A percentile compares a stretch with the other conserved stretches of the same genome.
Conservation (phyloP, 495 filamentous ascomycete species). For the Hypoxylon crocopeplum region DNA sequence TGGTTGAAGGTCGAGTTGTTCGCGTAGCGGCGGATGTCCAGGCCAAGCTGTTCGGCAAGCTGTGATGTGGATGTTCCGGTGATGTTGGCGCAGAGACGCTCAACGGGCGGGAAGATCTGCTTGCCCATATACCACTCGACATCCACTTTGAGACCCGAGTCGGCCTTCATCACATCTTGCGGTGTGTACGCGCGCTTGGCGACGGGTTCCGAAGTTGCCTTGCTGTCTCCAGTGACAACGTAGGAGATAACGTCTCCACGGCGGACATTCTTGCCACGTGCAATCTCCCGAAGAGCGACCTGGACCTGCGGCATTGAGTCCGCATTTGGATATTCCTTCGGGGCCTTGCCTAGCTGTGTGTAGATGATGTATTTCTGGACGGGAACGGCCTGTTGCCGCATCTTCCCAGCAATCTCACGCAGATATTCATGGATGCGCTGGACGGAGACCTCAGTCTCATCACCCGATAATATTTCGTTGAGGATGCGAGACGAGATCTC, state of each 20-base stretch:
- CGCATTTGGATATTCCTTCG: conserved; percentile 90
- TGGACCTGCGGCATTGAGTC: conserved; percentile 97
- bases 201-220: conserved; percentile 71
- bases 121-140: conserved; percentile 97
- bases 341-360: conserved; percentile 94
- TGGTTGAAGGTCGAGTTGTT: conserved; percentile 60
- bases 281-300: conserved; percentile 87
- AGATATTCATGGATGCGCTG: conserved; percentile 92
- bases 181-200: conserved; percentile 88
- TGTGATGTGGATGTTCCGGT: conserved; percentile 86
- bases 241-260: conserved; percentile 96
- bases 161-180: conserved; percentile 81
- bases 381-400: conserved; percentile 78
- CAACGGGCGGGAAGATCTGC: conserved; percentile 97
- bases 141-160: conserved; percentile 78
- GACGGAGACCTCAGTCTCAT: conserved; percentile 88
- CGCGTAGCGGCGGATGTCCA: conserved; percentile 87
- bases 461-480: conserved; percentile 90
- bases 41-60: conserved; percentile 89
- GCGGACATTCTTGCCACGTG: conserved; percentile 83
- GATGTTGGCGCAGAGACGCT: conserved; percentile 96
- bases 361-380: conserved; percentile 92
- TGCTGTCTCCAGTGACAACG: conserved; percentile 83
- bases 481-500: conserved; percentile 86
- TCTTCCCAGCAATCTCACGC: conserved; percentile 77